Percentiles rank a stretch among this genome's conserved stretches.
Evolutionary conservation across 768 basidiomycete species (phyloP).

Genomic region (Dioszegia aurantiaca): DNA sequence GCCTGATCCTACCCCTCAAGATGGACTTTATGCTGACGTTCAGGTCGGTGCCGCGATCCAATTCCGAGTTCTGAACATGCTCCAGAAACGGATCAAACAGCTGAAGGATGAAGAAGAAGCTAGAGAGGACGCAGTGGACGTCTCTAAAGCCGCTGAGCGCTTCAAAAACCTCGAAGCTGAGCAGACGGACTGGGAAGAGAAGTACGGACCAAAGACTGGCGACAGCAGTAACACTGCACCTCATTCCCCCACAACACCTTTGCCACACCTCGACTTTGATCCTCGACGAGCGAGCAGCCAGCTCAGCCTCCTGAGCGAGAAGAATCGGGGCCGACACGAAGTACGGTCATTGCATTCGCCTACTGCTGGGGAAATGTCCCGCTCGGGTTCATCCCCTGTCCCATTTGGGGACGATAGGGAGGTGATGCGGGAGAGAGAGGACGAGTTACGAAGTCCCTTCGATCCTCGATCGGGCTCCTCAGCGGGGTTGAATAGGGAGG

Average conservation of each 20-base stretch:
- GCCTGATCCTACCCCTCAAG: neutral
- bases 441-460: constrained; percentile 1
- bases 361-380: neutral
- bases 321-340: constrained; percentile 19
- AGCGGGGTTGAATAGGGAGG: neutral
- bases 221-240: no score
- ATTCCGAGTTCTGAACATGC: constrained; percentile 74
- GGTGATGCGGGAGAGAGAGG: neutral
- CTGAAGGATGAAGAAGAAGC: constrained; percentile 68
- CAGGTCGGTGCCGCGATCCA: constrained; percentile 83
- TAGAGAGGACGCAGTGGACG: constrained; percentile 70
- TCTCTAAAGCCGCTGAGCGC: constrained; percentile 67
- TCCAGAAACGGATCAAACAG: constrained; percentile 69
- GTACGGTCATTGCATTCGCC: constrained; percentile 19
- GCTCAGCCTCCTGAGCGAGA: constrained; percentile 25
- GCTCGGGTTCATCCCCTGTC: no score
- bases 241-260: no score
- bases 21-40: neutral
- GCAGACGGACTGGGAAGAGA: constrained; percentile 79
- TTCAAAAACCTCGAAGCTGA: constrained; percentile 67
- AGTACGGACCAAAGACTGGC: constrained; percentile 62
- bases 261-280: constrained; percentile 33
- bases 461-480: neutral
- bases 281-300: constrained; percentile 13
- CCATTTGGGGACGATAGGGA: neutral